phyloP scores from a whole-genome alignment of 495 filamentous ascomycete genomes.

The Sphaerosporella brunnea region DNA sequence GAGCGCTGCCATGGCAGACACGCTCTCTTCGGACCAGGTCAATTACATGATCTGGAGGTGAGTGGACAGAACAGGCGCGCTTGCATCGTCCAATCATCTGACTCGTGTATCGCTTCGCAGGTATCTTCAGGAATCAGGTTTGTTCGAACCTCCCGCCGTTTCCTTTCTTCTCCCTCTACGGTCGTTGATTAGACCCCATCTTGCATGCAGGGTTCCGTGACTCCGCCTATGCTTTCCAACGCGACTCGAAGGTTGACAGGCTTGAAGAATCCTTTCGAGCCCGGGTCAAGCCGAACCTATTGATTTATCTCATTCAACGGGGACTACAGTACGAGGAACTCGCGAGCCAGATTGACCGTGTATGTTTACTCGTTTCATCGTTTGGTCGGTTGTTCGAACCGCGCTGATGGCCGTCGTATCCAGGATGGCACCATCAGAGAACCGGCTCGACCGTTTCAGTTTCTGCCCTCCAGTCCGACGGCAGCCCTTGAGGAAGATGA shows the following conservation, averaged over 20 bases:
- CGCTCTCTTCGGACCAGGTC: constrained; percentile 77
- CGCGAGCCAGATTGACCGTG: constrained; percentile 20
- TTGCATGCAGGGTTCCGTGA: constrained; percentile 23
- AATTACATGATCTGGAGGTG: constrained; percentile 99
- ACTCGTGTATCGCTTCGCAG: constrained; percentile 33
- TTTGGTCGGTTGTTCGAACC: neutral
- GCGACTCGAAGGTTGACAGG: constrained; percentile 20
- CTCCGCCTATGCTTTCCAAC: constrained; percentile 22
- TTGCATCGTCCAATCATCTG: constrained; percentile 14
- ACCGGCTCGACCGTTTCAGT: constrained; percentile 20
- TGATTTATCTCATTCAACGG: constrained; percentile 24
- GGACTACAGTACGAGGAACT: constrained; percentile 24
- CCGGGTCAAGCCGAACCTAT: constrained; percentile 11
- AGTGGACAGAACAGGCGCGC: constrained; percentile 27
- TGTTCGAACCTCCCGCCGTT: constrained; percentile 29
- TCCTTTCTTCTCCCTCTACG: constrained; percentile 8
- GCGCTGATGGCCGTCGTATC: constrained; percentile 1
- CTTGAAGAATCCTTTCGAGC: constrained; percentile 11
- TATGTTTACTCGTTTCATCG: neutral
- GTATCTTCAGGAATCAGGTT: constrained; percentile 82
- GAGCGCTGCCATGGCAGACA: constrained; percentile 24
- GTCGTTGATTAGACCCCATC: constrained; percentile 12
- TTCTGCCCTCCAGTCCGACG: constrained; percentile 12
- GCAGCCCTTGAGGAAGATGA: constrained; percentile 20
- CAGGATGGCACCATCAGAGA: constrained; percentile 24